Evolutionary conservation across 2,329 filamentous ascomycete genomes (phyloP), one percentile per base, ranked within the genome.

Genomic region (Pleomassaria siparia): DNA sequence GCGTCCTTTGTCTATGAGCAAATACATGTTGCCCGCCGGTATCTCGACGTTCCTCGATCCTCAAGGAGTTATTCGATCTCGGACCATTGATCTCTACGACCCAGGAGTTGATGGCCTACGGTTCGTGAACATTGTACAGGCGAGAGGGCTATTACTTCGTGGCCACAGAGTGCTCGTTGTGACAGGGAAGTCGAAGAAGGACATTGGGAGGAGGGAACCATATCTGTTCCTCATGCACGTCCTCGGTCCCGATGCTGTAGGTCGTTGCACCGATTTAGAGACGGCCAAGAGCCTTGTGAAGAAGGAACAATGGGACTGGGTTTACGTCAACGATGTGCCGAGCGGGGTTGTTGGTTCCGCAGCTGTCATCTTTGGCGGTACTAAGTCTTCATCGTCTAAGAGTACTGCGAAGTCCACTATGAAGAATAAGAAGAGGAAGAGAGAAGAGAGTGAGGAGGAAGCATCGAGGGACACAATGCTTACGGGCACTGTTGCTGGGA

Each of bases 1-100:
- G 5, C 65, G 72, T 7, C 71, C 92, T 0, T 72, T 95, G 0
- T 81, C 88, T 43, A 96, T 91, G 88, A 75, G 80, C 7, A 82
- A 85, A 1, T 97, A 96, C 62, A 80, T 96, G 1, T 81, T 99
- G 1, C 89, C 90, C 24, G 88, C 92, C 0, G 94, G 94, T 0
- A 82, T 89, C 52, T 95, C 89, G 1, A 76, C 79, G 1, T 87
- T 88, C 45, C 81, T 97, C 0, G 84, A 85, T 18, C 62, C 65
- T 10, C 53, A 54, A 12, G 87, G 89, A 35, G 89, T 88, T 0
- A 80, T 91, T 10, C 84, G 87, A 35, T 96, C 91, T 1, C 82
- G 92, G 20, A 81, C 79, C 7, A 73, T 97, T 26, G 51, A 70
- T 0, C 74, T 81, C 0, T 91, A 75, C 53, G 61, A 87, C 56